Evolutionary conservation across 164 flowering plant genomes (phyloP).

Genomic region (Piper betle): DNA sequence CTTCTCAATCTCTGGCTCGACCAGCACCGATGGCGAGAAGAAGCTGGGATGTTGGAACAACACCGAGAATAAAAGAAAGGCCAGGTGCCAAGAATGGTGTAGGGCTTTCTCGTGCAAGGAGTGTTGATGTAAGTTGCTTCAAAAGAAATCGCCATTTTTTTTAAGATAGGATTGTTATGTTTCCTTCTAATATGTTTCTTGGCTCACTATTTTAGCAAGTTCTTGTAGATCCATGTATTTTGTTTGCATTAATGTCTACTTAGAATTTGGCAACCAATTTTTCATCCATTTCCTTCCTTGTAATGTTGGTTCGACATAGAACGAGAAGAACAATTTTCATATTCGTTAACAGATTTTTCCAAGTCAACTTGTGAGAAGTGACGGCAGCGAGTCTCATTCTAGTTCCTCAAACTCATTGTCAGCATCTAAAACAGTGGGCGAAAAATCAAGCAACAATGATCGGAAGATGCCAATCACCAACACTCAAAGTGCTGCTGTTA

Average conservation of each 20-base stretch:
- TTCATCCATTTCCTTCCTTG: too few relatives aligned
- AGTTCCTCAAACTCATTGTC: background rate
- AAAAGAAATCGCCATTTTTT: too few relatives aligned
- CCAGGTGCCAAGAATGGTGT: constrained; percentile 18
- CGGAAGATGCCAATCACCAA: background rate
- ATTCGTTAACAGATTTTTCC: constrained; percentile 28
- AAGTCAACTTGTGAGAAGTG: constrained; percentile 11
- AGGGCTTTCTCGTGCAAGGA: constrained; percentile 15
- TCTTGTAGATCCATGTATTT: too few relatives aligned
- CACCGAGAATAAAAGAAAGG: constrained; percentile 15
- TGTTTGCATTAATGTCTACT: too few relatives aligned
- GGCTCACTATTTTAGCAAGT: too few relatives aligned
- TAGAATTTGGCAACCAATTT: too few relatives aligned
- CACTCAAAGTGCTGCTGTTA: too few relatives aligned
- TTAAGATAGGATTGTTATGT: too few relatives aligned
- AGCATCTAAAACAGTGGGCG: background rate
- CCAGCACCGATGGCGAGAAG: constrained; percentile 17
- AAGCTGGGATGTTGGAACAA: constrained; percentile 26
- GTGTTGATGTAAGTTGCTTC: constrained; percentile 27
- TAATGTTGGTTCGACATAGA: background rate
- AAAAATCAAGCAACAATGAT: background rate
- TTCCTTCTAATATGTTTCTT: too few relatives aligned
- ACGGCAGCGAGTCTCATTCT: constrained; percentile 5
- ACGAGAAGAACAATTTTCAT: background rate
- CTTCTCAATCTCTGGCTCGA: constrained; percentile 5